A percentile compares a stretch with the other conserved stretches of the same genome.
phyloP scores from a whole-genome alignment of 1,139 yeast genomes.

The Petasospora fabianii region DNA sequence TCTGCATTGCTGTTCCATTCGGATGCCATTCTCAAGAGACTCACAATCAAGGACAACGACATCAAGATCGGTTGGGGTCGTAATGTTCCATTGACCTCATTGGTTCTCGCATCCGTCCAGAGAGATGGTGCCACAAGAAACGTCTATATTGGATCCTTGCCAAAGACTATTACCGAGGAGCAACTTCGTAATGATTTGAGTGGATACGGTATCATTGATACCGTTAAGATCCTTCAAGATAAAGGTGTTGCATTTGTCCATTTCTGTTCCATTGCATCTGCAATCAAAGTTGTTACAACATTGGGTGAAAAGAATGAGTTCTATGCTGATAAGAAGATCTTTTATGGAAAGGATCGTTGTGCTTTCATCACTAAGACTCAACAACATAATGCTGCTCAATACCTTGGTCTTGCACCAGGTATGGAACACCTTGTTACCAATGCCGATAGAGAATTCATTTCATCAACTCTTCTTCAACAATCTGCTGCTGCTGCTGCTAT shows the following conservation, averaged over 20 bases:
- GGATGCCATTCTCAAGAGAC: conserved; percentile 49
- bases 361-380: conserved; percentile 84
- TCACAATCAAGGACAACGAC: conserved; percentile 48
- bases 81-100: conserved; percentile 61
- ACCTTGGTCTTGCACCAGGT: conserved; percentile 86
- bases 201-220: conserved; percentile 79
- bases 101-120: conserved; percentile 69
- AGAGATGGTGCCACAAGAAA: conserved; percentile 90
- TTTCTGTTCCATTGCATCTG: conserved; percentile 78
- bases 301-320: conserved; percentile 52
- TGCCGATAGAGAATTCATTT: conserved; percentile 66
- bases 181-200: conserved; percentile 63
- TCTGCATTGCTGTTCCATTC: conserved; percentile 56
- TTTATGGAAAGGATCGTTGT: conserved; percentile 88
- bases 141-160: conserved; percentile 77
- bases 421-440: conserved; percentile 80
- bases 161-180: conserved; percentile 54
- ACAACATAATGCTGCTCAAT: conserved; percentile 96
- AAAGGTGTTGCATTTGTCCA: conserved; percentile 85
- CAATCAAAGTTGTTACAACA: conserved; percentile 77
- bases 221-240: conserved; percentile 67
- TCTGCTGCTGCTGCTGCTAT: conserved; percentile 78
- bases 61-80: conserved; percentile 79
- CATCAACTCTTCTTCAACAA: conserved; percentile 52
- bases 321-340: conserved; percentile 63